These are phyloP conservation scores for Ascochyta pisi DNA, from an alignment of 2,329 filamentous ascomycete genomes.

Conservation along the genomic window DNA sequence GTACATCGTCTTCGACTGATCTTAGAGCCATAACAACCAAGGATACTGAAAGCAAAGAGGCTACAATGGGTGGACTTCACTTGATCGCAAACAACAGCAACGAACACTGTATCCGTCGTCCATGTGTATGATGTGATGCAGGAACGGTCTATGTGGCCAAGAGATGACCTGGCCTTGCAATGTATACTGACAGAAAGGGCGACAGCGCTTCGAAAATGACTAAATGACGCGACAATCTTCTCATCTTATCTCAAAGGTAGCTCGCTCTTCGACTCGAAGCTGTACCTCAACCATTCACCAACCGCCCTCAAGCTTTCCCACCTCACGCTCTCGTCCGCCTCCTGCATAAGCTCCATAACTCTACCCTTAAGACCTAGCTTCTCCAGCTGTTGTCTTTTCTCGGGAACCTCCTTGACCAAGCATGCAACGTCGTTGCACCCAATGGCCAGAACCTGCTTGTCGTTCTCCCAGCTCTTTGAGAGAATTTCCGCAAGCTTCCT, in stretches of 20 bases:
- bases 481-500: conserved; percentile 87
- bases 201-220: conserved; percentile 12
- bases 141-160: conserved; percentile 12
- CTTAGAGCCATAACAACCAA: too few species aligned
- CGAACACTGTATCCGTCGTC: background rate
- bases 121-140: conserved; percentile 7
- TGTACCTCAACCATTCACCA: conserved; percentile 77
- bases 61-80: too few species aligned
- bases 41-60: too few species aligned
- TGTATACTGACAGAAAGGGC: conserved; percentile 14
- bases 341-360: conserved; percentile 93
- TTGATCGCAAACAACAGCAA: background rate
- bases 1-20: background rate
- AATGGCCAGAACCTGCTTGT: conserved; percentile 86
- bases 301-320: conserved; percentile 93
- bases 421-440: conserved; percentile 92
- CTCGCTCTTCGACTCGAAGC: conserved; percentile 48
- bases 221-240: background rate
- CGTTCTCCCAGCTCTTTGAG: conserved; percentile 81
- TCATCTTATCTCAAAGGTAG: conserved; percentile 36
- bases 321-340: conserved; percentile 83
- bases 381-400: conserved; percentile 80
- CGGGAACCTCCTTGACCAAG: conserved; percentile 86
- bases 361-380: conserved; percentile 83
- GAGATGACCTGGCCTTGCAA: conserved; percentile 9